Percentiles rank a stretch among this genome's conserved stretches.
These are phyloP conservation scores for Quercus dentata DNA, from an alignment of 306 rosid species.

Conservation along the genomic window DNA sequence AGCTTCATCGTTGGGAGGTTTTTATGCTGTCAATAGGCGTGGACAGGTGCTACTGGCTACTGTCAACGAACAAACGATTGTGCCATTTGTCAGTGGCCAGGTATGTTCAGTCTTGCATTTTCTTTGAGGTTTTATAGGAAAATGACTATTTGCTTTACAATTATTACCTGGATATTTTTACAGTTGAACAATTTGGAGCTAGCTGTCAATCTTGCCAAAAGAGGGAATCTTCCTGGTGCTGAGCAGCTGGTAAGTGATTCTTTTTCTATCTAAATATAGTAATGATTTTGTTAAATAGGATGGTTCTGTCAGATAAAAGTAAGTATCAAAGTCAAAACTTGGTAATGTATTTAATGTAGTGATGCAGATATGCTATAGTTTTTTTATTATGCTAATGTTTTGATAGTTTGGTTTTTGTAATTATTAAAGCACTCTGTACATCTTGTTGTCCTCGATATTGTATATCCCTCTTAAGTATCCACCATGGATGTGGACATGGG, in stretches of 20 bases:
- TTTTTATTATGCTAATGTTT: background rate
- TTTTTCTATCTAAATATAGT: background rate
- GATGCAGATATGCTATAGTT: background rate
- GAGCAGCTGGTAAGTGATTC: slow-evolving; percentile 74
- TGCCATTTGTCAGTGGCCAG: slow-evolving; percentile 94
- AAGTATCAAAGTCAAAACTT: background rate
- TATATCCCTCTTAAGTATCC: background rate
- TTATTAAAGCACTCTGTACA: background rate
- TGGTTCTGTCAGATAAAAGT: background rate
- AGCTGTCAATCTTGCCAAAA: slow-evolving; percentile 95
- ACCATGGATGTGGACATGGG: background rate
- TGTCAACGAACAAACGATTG: slow-evolving; percentile 91
- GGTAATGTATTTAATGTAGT: background rate
- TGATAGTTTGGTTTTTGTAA: background rate
- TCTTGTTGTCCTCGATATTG: background rate
- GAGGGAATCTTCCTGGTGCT: slow-evolving; percentile 99
- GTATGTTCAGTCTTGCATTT: slow-evolving; percentile 38
- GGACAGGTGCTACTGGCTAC: slow-evolving; percentile 99
- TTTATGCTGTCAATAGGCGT: slow-evolving; percentile 91
- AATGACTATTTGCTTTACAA: slow-evolving; percentile 8
- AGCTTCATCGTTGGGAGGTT: slow-evolving; percentile 89
- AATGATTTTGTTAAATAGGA: background rate
- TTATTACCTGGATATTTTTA: slow-evolving; percentile 4
- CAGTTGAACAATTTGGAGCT: slow-evolving; percentile 98
- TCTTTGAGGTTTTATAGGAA: slow-evolving; percentile 17